Conservation (phyloP, 306 rosid genomes). For the Oxytropis ochrocephala region DNA sequence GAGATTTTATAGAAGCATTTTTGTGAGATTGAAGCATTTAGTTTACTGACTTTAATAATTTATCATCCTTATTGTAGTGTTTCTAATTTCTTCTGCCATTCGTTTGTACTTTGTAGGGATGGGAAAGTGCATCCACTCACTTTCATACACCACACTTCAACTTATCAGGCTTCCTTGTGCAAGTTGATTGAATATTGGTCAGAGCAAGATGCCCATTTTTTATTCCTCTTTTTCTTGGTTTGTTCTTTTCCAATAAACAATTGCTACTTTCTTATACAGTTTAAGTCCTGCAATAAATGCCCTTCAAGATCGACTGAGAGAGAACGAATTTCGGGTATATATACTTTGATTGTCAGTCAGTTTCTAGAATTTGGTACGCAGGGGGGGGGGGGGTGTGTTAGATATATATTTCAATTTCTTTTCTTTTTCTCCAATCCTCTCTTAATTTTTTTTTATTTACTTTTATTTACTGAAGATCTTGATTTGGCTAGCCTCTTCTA, state of each 20-base stretch:
- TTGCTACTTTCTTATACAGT: constrained; percentile 47
- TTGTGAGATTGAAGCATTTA: constrained; percentile 8
- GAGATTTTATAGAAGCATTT: constrained; percentile 3
- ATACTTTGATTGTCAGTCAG: too few relatives aligned
- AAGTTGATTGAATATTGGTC: constrained; percentile 94
- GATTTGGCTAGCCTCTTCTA: constrained; percentile 7
- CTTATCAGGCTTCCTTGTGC: constrained; percentile 98
- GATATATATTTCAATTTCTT: too few relatives aligned
- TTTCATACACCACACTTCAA: constrained; percentile 89
- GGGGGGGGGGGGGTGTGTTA: too few relatives aligned
- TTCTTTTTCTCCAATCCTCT: too few relatives aligned
- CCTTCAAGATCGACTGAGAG: constrained; percentile 83
- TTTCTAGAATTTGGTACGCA: too few relatives aligned
- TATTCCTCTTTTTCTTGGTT: not conserved
- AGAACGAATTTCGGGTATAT: constrained; percentile 84
- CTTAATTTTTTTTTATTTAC: too few relatives aligned
- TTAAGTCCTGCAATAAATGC: constrained; percentile 89
- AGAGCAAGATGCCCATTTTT: constrained; percentile 30
- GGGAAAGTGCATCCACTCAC: constrained; percentile 90
- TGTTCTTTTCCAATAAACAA: not conserved
- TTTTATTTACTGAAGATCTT: not conserved
- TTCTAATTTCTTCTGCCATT: constrained; percentile 17
- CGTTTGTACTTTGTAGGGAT: constrained; percentile 54
- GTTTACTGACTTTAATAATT: not conserved
- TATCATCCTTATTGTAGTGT: constrained; percentile 5